Evolutionary conservation across 2,329 filamentous ascomycete genomes (phyloP).

Genomic region (Cordyceps militaris): DNA sequence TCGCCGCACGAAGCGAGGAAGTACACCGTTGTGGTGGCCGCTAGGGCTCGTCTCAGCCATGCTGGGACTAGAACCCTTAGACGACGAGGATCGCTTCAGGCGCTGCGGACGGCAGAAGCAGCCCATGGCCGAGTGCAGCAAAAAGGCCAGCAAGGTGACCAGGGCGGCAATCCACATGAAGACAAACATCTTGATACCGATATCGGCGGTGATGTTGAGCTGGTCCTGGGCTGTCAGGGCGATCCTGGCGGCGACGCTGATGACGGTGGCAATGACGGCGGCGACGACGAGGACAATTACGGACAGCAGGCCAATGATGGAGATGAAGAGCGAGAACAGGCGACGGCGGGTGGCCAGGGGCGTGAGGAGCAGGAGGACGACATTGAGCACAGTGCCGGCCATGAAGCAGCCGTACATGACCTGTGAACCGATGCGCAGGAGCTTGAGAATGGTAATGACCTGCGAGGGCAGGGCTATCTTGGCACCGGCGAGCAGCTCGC

Average conservation of each 20-base stretch:
- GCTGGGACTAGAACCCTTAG: neutral
- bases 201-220: slow-evolving; percentile 65
- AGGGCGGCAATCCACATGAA: slow-evolving; percentile 84
- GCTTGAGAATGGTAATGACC: slow-evolving; percentile 63
- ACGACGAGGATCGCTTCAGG: slow-evolving; percentile 2
- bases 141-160: slow-evolving; percentile 60
- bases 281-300: slow-evolving; percentile 62
- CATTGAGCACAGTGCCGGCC: slow-evolving; percentile 59
- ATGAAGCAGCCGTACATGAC: slow-evolving; percentile 91
- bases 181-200: slow-evolving; percentile 69
- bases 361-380: slow-evolving; percentile 63
- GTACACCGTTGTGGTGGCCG: neutral
- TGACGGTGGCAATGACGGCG: slow-evolving; percentile 69
- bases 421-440: slow-evolving; percentile 68
- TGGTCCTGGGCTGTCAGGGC: slow-evolving; percentile 64
- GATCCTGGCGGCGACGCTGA: slow-evolving; percentile 74
- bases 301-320: slow-evolving; percentile 59
- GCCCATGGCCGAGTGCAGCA: slow-evolving; percentile 67
- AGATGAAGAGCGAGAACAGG: slow-evolving; percentile 60
- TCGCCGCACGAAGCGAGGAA: slow-evolving; percentile 2
- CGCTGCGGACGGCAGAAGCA: slow-evolving; percentile 57
- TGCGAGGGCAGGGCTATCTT: slow-evolving; percentile 73
- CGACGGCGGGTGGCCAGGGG: slow-evolving; percentile 47
- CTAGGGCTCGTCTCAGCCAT: slow-evolving; percentile 5
- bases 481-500: slow-evolving; percentile 73